These are phyloP conservation scores for Pilatotrama ljubarskyi DNA, from an alignment of 768 basidiomycete genomes.

Conservation along the genomic window DNA sequence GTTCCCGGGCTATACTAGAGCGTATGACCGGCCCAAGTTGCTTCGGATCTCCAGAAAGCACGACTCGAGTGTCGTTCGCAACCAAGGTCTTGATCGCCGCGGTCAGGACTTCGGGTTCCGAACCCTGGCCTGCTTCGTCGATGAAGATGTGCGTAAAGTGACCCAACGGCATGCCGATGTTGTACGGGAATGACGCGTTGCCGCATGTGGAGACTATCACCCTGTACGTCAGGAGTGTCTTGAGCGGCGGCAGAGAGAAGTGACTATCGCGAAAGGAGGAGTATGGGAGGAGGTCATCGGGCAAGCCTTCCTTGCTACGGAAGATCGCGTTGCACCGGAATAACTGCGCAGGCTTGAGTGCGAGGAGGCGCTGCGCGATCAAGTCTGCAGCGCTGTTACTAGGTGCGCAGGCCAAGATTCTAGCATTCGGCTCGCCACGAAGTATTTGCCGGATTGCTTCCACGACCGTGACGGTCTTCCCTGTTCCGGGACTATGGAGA, in stretches of 20 bases:
- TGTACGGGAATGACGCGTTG: constrained; percentile 56
- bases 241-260: constrained; percentile 42
- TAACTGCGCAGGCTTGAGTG: constrained; percentile 39
- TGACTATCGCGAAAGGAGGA: constrained; percentile 40
- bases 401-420: constrained; percentile 64
- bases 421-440: constrained; percentile 38
- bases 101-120: constrained; percentile 66
- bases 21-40: constrained; percentile 71
- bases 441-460: constrained; percentile 64
- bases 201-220: constrained; percentile 68
- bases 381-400: constrained; percentile 69
- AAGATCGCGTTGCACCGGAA: constrained; percentile 62
- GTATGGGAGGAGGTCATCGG: constrained; percentile 40
- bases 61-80: constrained; percentile 50
- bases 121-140: constrained; percentile 74
- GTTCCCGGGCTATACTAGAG: constrained; percentile 52
- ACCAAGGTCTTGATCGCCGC: constrained; percentile 63
- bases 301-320: constrained; percentile 41
- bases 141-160: constrained; percentile 70
- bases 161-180: constrained; percentile 57
- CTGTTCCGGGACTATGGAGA: constrained; percentile 46
- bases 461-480: constrained; percentile 66
- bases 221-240: constrained; percentile 42
- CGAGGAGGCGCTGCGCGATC: constrained; percentile 45
- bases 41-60: constrained; percentile 70